Base-by-base conservation (phyloP, 1,284 basidiomycete species). In the Melampsora medusae region DNA sequence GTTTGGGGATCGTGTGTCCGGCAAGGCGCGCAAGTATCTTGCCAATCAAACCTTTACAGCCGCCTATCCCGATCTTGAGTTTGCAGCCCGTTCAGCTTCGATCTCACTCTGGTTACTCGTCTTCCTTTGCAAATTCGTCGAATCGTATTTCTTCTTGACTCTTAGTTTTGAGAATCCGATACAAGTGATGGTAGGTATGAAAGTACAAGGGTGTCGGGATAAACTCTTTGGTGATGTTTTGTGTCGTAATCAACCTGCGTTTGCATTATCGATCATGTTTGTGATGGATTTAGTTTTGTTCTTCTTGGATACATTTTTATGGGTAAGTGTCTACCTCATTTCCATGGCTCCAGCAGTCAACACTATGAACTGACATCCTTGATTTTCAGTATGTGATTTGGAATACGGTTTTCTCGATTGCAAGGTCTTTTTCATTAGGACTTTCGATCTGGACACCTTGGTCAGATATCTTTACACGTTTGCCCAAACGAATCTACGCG, bases 371-470 rank as follows among this genome's bases (percentile, higher is more conserved):
- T 62, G 31, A 42, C 22, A 68, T 42, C 17, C 33, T 46, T 56
- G 35, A 22, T 31, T 56, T 38, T n/a, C 69, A 78, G 79, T 80
- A 85, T 78, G 86, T 86, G 79, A 97, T 97, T 81, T 97, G 94
- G 94, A 95, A 95, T 84, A 95, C 93, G 10, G 91, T 96, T 75
- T 92, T 92, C 85, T 91, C 90, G 81, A 92, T 97, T 80, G 91
- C 87, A 48, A 88, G 94, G 64, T 91, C 90, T n/a, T 97, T 97
- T 84, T 86, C 87, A 42, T 87, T 97, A 77, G 94, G 94, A 48
- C 86, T 97, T 79, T 93, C 91, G 60, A 96, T 97, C 79, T 97
- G 94, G 93, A 97, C 94, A 1, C 94, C 94, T 7, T 97, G 94
- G 94, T 38, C 78, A 74, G 93, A 96, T 81, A 94, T 97, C 81